These are phyloP conservation scores for Pseudogymnoascus pannorum DNA, from an alignment of 2,329 filamentous ascomycete genomes.

Conservation along the genomic window DNA sequence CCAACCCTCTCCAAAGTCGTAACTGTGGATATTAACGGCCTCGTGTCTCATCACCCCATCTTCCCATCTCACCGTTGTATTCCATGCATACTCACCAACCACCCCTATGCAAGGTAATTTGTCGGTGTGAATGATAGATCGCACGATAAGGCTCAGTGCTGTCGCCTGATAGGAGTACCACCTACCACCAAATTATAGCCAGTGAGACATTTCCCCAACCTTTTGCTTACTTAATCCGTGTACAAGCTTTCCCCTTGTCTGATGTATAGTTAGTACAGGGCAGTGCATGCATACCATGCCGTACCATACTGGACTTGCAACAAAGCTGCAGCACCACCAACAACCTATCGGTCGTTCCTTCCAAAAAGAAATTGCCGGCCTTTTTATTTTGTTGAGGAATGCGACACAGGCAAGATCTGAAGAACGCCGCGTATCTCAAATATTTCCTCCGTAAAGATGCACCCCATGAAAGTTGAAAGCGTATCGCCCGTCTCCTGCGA, in stretches of 20 bases:
- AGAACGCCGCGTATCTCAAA: not conserved
- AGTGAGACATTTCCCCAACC: conserved; percentile 3
- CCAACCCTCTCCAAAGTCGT: not conserved
- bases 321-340: not conserved
- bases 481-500: not conserved
- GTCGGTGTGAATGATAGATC: not conserved
- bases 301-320: not conserved
- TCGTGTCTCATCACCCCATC: not conserved
- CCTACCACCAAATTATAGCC: not conserved
- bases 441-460: not conserved
- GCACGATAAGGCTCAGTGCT: not conserved
- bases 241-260: conserved; percentile 8
- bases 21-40: not conserved
- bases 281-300: not conserved
- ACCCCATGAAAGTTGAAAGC: not conserved
- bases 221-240: not conserved
- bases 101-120: not conserved
- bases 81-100: not conserved
- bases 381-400: not conserved
- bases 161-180: not conserved
- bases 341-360: not conserved
- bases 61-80: not conserved
- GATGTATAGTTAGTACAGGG: not conserved
- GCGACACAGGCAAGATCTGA: not conserved
- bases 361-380: not conserved